Conservation (phyloP, 2,329 filamentous ascomycete species). For the Meredithiella fracta region DNA sequence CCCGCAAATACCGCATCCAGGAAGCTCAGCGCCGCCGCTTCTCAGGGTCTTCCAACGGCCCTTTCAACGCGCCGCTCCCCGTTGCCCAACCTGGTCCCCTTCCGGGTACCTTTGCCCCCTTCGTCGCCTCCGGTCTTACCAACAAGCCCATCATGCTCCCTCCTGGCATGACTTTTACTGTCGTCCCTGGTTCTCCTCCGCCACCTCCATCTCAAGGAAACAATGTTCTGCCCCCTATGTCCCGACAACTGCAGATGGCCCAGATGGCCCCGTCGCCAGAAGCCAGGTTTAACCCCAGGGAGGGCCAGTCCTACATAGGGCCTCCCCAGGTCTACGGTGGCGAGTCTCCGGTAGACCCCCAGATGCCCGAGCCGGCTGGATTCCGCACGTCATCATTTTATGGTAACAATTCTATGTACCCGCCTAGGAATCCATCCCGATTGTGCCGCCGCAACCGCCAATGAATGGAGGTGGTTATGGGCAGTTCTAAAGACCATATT, state of each 20-base stretch:
- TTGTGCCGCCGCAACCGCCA: not conserved
- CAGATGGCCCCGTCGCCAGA: slow-evolving; percentile 1
- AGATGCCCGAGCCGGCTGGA: not conserved
- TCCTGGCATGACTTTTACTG: slow-evolving; percentile 6
- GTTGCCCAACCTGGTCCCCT: slow-evolving; percentile 9
- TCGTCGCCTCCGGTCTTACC: slow-evolving; percentile 5
- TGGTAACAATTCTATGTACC: not conserved
- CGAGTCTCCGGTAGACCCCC: slow-evolving; percentile 5
- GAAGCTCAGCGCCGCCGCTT: not conserved
- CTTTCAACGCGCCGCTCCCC: not conserved
- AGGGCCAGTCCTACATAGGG: not conserved
- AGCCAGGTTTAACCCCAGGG: not conserved
- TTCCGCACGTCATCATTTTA: slow-evolving; percentile 1
- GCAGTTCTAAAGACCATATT: not conserved
- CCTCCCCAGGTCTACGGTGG: not conserved
- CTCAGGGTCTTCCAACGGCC: slow-evolving; percentile 1
- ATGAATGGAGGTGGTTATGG: not conserved
- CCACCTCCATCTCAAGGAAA: not conserved
- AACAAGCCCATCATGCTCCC: slow-evolving; percentile 13
- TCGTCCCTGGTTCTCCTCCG: not conserved
- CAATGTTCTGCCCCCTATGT: not conserved
- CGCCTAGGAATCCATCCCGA: slow-evolving; percentile 6
- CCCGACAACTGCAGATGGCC: not conserved
- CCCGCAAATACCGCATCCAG: slow-evolving; percentile 5
- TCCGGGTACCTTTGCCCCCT: slow-evolving; percentile 12